phyloP scores from a whole-genome alignment of 306 rosid species.

The Arachis stenosperma region DNA sequence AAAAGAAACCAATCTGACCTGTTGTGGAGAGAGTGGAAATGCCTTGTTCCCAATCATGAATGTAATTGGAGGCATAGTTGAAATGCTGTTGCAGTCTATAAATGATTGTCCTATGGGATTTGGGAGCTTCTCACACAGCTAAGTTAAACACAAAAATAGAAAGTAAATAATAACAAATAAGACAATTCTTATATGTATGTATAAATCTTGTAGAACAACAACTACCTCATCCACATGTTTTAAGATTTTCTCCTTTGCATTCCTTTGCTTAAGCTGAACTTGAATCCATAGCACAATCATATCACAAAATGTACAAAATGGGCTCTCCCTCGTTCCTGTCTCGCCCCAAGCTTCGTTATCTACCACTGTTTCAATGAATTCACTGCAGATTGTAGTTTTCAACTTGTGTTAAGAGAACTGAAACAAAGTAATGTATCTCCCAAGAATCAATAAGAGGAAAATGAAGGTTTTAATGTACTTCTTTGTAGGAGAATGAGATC shows the following conservation, averaged over 20 bases:
- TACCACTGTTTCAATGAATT: constrained; percentile 34
- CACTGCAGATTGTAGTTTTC: constrained; percentile 26
- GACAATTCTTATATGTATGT: background rate
- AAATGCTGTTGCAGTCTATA: constrained; percentile 55
- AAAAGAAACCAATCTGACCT: constrained; percentile 41
- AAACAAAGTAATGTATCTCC: background rate
- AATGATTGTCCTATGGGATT: constrained; percentile 65
- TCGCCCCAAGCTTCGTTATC: constrained; percentile 42
- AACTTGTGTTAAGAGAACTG: constrained; percentile 20
- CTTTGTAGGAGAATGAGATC: constrained; percentile 38
- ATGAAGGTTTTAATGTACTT: constrained; percentile 39
- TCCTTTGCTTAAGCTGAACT: constrained; percentile 70
- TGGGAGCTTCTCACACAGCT: constrained; percentile 74
- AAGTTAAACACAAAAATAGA: background rate
- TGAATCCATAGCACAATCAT: constrained; percentile 63
- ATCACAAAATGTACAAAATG: constrained; percentile 56
- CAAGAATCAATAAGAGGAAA: constrained; percentile 18
- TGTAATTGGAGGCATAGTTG: constrained; percentile 55
- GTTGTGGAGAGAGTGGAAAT: constrained; percentile 69
- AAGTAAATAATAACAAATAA: background rate
- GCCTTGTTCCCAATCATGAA: constrained; percentile 62
- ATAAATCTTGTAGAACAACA: background rate
- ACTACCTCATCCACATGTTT: constrained; percentile 60
- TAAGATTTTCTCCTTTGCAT: constrained; percentile 55
- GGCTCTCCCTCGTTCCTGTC: constrained; percentile 44